A percentile compares a stretch with the other conserved stretches of the same genome.
These are phyloP conservation scores for Pseudomassariella vexata DNA, from an alignment of 2,329 filamentous ascomycete species.

Conservation along the genomic window DNA sequence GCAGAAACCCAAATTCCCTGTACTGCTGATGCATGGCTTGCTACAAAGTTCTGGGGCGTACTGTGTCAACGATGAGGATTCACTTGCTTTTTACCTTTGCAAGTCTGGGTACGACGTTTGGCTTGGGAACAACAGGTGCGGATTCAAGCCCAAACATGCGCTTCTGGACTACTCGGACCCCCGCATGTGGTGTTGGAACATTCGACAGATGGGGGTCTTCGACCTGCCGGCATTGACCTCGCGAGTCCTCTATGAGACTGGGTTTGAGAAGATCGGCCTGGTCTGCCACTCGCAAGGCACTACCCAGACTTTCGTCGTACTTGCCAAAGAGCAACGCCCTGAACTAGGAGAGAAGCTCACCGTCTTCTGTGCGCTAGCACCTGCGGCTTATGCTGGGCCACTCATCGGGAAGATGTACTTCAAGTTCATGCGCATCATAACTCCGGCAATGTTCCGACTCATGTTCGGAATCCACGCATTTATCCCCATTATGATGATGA, in stretches of 20 bases:
- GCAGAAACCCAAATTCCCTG: slow-evolving; percentile 64
- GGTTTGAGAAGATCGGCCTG: slow-evolving; percentile 75
- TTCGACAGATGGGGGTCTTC: slow-evolving; percentile 86
- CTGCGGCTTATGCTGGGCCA: slow-evolving; percentile 83
- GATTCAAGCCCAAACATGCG: slow-evolving; percentile 72
- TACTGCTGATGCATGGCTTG: slow-evolving; percentile 82
- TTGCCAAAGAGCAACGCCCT: slow-evolving; percentile 85
- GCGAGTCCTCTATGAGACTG: slow-evolving; percentile 74
- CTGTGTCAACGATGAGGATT: slow-evolving; percentile 84
- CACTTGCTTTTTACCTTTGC: slow-evolving; percentile 84
- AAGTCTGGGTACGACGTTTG: slow-evolving; percentile 93
- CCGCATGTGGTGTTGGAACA: slow-evolving; percentile 96
- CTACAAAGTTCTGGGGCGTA: slow-evolving; percentile 85
- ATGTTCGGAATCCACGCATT: slow-evolving; percentile 92
- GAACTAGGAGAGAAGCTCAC: slow-evolving; percentile 77
- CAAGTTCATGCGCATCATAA: slow-evolving; percentile 82
- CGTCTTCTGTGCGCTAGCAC: slow-evolving; percentile 86
- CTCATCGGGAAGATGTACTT: slow-evolving; percentile 84
- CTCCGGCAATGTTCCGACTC: slow-evolving; percentile 67
- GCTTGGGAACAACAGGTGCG: slow-evolving; percentile 91
- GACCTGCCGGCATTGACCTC: slow-evolving; percentile 79
- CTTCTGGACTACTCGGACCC: slow-evolving; percentile 69
- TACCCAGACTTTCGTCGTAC: slow-evolving; percentile 77
- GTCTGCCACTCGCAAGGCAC: slow-evolving; percentile 90
- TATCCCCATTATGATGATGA: slow-evolving; percentile 87